phyloP scores from a whole-genome alignment of 192 early-diverging fungal species.

The Coemansia sp. region DNA sequence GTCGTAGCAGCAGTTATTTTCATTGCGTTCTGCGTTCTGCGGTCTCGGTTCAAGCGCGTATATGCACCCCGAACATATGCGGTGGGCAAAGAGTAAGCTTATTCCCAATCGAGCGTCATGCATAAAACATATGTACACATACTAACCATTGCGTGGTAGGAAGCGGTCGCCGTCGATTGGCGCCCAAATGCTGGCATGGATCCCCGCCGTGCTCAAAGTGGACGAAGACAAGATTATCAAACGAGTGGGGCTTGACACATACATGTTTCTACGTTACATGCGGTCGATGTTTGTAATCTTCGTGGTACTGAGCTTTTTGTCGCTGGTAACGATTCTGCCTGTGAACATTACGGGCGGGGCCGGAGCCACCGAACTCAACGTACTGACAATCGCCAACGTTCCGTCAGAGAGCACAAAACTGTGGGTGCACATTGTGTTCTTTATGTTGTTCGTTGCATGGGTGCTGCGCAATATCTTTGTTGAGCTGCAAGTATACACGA shows the following conservation, averaged over 20 bases:
- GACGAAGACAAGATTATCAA: slow-evolving; percentile 59
- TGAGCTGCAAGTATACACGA: slow-evolving; percentile 63
- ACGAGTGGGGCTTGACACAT: slow-evolving; percentile 72
- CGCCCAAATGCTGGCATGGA: slow-evolving; percentile 59
- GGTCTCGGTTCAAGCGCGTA: slow-evolving; percentile 65
- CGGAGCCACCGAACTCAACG: slow-evolving; percentile 54
- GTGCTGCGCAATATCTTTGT: slow-evolving; percentile 63
- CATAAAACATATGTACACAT: no score
- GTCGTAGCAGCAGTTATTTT: slow-evolving; percentile 58
- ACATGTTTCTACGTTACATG: slow-evolving; percentile 76
- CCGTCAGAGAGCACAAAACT: slow-evolving; percentile 45
- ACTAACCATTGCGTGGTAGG: slow-evolving; percentile 15
- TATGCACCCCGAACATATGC: slow-evolving; percentile 74
- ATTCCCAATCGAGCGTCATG: neutral
- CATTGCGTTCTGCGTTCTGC: slow-evolving; percentile 65
- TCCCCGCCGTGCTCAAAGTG: slow-evolving; percentile 55
- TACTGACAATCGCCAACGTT: slow-evolving; percentile 75
- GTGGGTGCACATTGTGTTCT: slow-evolving; percentile 76
- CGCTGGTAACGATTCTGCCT: slow-evolving; percentile 70
- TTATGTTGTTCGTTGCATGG: slow-evolving; percentile 48
- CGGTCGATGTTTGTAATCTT: slow-evolving; percentile 72
- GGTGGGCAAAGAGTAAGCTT: slow-evolving; percentile 52
- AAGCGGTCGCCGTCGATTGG: slow-evolving; percentile 61
- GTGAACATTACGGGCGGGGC: slow-evolving; percentile 60
- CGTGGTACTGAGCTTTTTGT: slow-evolving; percentile 60